Evolutionary conservation across 768 basidiomycete species (phyloP), one percentile per base, ranked within the genome.

Genomic region (Crepidotus variabilis): DNA sequence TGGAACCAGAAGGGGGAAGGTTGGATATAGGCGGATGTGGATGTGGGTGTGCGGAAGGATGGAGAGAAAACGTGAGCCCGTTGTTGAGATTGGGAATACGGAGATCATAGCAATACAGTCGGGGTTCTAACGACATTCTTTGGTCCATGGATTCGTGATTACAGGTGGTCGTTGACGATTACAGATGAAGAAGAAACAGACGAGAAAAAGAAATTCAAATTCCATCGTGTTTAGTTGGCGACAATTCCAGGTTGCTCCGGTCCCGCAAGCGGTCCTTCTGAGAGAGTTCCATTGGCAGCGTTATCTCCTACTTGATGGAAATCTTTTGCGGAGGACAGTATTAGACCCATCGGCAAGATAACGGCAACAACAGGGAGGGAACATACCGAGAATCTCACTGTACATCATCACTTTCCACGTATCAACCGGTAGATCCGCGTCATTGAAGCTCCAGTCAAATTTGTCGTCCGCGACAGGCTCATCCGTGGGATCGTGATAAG

Each of bases 371-470:
- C 32, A 35, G 7, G 59, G n/a, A 35, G n/a, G 8, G 21, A n/a
- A 55, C 87, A 60, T 65, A 94, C 94, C 94, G 11, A 98, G 78
- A 61, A 98, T 98, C 74, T 99, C 96, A 65, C 88, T 90, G 78
- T 98, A 98, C 96, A 99, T 99, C 97, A 99, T 99, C 68, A 97
- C 96, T 75, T 98, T 98, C 97, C 97, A 99, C 1, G 93, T 96
- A 66, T 99, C 97, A 10, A 98, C 91, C 0, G 97, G 97, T 47
- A 99, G 79, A 71, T 99, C 97, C 18, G 97, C 97, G 61, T 99
- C 97, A 72, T 99, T 99, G 84, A 99, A 99, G 65, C 88, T 91
- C 97, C 97, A 99, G 72, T 99, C 97, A 66, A 99, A 99, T 67
- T 90, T 88, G 69, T 98, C 94, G 16, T 79, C 84, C 11, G 97